Percentiles rank a stretch among this genome's conserved stretches.
Conservation (phyloP, 2,329 filamentous ascomycete genomes). For the Fusarium sp. region DNA sequence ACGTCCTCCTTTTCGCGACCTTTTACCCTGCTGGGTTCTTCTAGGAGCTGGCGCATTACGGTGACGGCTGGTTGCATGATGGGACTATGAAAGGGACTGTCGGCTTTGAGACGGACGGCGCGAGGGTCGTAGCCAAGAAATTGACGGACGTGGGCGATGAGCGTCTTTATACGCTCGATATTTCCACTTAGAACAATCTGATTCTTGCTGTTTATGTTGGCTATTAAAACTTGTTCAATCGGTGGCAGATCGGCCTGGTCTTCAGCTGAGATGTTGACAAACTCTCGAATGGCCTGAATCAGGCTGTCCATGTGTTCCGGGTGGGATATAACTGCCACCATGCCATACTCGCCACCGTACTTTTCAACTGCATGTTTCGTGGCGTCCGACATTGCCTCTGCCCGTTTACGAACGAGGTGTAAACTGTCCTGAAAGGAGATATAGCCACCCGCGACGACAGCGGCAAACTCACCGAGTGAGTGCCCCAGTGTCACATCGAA, state of each 20-base stretch:
- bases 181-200: slow-evolving; percentile 94
- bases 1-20: slow-evolving; percentile 69
- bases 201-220: slow-evolving; percentile 95
- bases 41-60: slow-evolving; percentile 75
- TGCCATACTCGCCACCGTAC: slow-evolving; percentile 86
- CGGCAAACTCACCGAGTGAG: slow-evolving; percentile 92
- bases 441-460: slow-evolving; percentile 85
- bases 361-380: slow-evolving; percentile 71
- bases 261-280: slow-evolving; percentile 77
- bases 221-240: slow-evolving; percentile 88
- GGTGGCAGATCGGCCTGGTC: slow-evolving; percentile 74
- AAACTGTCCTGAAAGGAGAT: slow-evolving; percentile 81
- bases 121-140: slow-evolving; percentile 92
- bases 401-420: slow-evolving; percentile 78
- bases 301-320: slow-evolving; percentile 76
- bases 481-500: slow-evolving; percentile 89
- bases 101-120: slow-evolving; percentile 85
- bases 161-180: slow-evolving; percentile 80
- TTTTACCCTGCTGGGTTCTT: slow-evolving; percentile 63
- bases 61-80: slow-evolving; percentile 87
- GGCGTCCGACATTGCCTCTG: slow-evolving; percentile 84
- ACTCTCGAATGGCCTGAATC: slow-evolving; percentile 79
- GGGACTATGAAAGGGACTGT: slow-evolving; percentile 90
- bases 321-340: slow-evolving; percentile 93
- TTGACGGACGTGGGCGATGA: slow-evolving; percentile 85